A percentile compares a stretch with the other conserved stretches of the same genome.
These are phyloP conservation scores for Bacterosira constricta DNA, from an alignment of 108 stramenopile genomes.

Conservation along the genomic window DNA sequence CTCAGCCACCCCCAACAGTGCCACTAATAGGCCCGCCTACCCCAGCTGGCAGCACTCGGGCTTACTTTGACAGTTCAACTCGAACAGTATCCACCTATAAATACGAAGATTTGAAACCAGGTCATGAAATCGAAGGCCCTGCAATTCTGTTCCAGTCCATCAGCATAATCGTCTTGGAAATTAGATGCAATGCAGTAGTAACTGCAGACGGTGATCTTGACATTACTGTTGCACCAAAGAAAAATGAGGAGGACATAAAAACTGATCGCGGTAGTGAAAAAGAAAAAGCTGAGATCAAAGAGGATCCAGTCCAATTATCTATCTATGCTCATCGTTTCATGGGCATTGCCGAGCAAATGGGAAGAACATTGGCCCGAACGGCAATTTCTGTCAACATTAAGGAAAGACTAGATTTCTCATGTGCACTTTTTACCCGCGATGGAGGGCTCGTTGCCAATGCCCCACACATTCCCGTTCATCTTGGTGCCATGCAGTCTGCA, in stretches of 20 bases:
- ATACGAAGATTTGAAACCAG: conserved; percentile 78
- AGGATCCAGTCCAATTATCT: conserved; percentile 93
- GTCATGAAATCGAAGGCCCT: conserved; percentile 87
- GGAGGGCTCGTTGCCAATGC: conserved; percentile 99
- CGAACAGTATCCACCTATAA: conserved; percentile 85
- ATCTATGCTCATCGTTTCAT: conserved; percentile 97
- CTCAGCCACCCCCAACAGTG: conserved; percentile 45
- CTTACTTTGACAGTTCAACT: conserved; percentile 84
- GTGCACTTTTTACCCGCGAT: conserved; percentile 94
- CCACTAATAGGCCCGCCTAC: conserved; percentile 50
- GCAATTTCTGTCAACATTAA: conserved; percentile 98
- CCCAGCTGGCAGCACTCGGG: conserved; percentile 61
- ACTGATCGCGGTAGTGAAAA: conserved; percentile 1
- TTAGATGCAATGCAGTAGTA: conserved; percentile 85
- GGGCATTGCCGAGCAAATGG: conserved; percentile 99
- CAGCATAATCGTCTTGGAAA: conserved; percentile 95
- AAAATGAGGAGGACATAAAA: conserved; percentile 24
- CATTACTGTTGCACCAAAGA: conserved; percentile 63
- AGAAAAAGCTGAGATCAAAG: conserved; percentile 46
- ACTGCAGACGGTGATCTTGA: conserved; percentile 92
- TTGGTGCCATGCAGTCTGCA: conserved; percentile 97
- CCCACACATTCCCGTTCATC: conserved; percentile 98
- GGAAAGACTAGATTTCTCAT: conserved; percentile 98
- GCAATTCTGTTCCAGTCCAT: conserved; percentile 95
- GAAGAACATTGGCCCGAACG: conserved; percentile 94